Evolutionary conservation across 805 yeast species (phyloP).

Genomic region (Maudiozyma saulgeensis): DNA sequence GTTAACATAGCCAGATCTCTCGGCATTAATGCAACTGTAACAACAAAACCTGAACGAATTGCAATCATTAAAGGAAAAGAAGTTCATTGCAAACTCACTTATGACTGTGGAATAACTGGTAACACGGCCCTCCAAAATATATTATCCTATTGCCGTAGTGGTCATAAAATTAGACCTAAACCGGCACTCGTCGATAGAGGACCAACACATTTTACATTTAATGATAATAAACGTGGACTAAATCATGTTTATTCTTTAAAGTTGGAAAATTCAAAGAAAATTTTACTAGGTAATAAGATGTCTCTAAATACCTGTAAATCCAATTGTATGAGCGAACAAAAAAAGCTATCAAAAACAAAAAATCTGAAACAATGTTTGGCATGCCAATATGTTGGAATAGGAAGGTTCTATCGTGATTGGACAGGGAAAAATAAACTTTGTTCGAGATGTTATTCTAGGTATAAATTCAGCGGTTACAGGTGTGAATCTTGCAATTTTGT

Average conservation of each 20-base stretch:
- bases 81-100: slow-evolving; percentile 20
- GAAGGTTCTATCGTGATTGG: slow-evolving; percentile 21
- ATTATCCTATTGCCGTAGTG: slow-evolving; percentile 19
- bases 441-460: slow-evolving; percentile 21
- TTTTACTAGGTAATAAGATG: slow-evolving; percentile 18
- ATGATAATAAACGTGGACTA: slow-evolving; percentile 12
- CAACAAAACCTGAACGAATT: slow-evolving; percentile 20
- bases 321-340: slow-evolving; percentile 15
- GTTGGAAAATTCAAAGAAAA: slow-evolving; percentile 11
- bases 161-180: slow-evolving; percentile 12
- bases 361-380: slow-evolving; percentile 18
- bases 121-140: slow-evolving; percentile 17
- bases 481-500: slow-evolving; percentile 19
- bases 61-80: slow-evolving; percentile 14
- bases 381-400: slow-evolving; percentile 17
- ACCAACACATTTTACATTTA: slow-evolving; percentile 17
- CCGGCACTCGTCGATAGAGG: slow-evolving; percentile 12
- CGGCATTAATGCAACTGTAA: slow-evolving; percentile 32
- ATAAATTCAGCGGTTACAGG: slow-evolving; percentile 18
- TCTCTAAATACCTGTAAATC: slow-evolving; percentile 11
- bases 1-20: slow-evolving; percentile 35
- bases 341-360: slow-evolving; percentile 10
- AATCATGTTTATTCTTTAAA: slow-evolving; percentile 15
- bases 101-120: slow-evolving; percentile 20
- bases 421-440: slow-evolving; percentile 18